A percentile compares a stretch with the other conserved stretches of the same genome.
Conservation (phyloP, 177 flowering plant genomes). For the Tripterygium wilfordii region DNA sequence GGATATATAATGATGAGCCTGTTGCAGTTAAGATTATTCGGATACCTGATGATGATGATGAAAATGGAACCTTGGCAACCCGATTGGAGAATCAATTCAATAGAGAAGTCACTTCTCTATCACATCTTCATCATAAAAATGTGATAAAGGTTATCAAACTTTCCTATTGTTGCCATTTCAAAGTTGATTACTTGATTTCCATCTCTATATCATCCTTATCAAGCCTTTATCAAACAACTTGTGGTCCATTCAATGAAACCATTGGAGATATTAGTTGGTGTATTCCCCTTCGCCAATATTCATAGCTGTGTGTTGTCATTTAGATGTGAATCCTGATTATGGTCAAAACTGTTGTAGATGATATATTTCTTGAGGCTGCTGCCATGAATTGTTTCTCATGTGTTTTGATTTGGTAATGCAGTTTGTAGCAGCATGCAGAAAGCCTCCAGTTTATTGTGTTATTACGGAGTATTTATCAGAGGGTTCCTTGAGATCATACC, state of each 20-base stretch:
- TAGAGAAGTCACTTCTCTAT: constrained; percentile 83
- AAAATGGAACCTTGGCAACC: constrained; percentile 47
- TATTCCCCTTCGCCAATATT: no score
- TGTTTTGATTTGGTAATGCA: no score
- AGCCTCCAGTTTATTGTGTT: constrained; percentile 89
- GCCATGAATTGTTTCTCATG: no score
- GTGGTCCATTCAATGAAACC: no score
- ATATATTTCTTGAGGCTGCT: no score
- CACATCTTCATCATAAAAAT: constrained; percentile 78
- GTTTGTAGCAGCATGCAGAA: constrained; percentile 93
- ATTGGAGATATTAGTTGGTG: no score
- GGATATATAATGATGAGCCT: constrained; percentile 93
- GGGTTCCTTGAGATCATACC: constrained; percentile 87
- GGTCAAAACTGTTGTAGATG: no score
- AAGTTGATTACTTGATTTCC: no score
- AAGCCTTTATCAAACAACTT: no score
- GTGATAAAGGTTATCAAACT: constrained; percentile 66
- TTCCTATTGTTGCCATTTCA: neutral
- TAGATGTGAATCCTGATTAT: no score
- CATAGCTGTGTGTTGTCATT: no score
- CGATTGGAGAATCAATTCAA: constrained; percentile 72
- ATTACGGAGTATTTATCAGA: constrained; percentile 96
- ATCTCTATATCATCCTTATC: no score
- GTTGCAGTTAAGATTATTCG: constrained; percentile 97
- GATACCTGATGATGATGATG: constrained; percentile 67